These are phyloP conservation scores for Phaffia rhodozyma DNA, from an alignment of 1,284 basidiomycete genomes.

Conservation along the genomic window DNA sequence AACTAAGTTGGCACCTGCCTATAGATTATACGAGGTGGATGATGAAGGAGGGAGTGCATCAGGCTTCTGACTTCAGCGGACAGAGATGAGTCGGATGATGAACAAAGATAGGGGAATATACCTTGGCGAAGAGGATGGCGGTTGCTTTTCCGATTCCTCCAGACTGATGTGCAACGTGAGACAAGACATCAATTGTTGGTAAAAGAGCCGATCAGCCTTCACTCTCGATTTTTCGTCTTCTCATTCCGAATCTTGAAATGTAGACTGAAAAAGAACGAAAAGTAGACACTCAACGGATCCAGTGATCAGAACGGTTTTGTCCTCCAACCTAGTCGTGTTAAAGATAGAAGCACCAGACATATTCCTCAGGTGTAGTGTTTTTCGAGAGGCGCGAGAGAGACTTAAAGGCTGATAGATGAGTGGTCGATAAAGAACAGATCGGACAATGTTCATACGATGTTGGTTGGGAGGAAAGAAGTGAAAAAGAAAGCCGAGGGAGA, in stretches of 20 bases:
- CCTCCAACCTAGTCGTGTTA: slow-evolving; percentile 58
- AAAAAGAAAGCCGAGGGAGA: too few species aligned
- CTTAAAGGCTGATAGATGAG: too few species aligned
- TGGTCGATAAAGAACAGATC: too few species aligned
- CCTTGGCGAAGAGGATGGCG: slow-evolving; percentile 71
- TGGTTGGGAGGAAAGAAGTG: too few species aligned
- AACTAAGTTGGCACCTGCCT: slow-evolving; percentile 37
- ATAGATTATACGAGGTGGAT: slow-evolving; percentile 24
- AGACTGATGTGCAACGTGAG: background rate
- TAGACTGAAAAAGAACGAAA: background rate
- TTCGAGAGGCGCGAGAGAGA: too few species aligned
- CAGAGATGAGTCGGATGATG: background rate
- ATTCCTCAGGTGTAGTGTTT: too few species aligned
- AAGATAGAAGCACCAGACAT: slow-evolving; percentile 49
- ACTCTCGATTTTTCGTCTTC: too few species aligned
- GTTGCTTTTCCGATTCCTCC: slow-evolving; percentile 48
- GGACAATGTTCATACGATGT: too few species aligned
- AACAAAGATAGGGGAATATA: slow-evolving; percentile 25
- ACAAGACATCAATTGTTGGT: slow-evolving; percentile 8
- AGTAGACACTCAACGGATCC: slow-evolving; percentile 42
- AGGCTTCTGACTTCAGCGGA: background rate
- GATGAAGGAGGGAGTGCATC: slow-evolving; percentile 5
- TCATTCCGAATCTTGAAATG: too few species aligned
- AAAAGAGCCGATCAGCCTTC: background rate
- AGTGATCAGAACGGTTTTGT: slow-evolving; percentile 76